Evolutionary conservation across 225 moss, liverwort and hornwort species (phyloP).

Genomic region (Lunularia cruciata): DNA sequence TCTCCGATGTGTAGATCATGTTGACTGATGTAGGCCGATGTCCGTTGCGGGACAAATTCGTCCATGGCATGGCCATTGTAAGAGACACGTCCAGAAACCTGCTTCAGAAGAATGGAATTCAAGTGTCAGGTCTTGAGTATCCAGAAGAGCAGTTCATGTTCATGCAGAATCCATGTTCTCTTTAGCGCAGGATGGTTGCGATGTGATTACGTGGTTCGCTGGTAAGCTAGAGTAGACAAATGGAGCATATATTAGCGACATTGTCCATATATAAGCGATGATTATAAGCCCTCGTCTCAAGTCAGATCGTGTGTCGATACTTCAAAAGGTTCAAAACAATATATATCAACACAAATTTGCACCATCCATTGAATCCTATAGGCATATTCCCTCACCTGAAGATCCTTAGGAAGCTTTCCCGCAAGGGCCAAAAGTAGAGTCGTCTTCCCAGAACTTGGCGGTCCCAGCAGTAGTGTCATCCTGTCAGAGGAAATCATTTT

Average conservation of each 20-base stretch:
- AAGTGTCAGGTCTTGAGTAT: conserved; percentile 13
- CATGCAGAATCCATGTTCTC: no score
- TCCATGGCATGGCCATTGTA: conserved; percentile 53
- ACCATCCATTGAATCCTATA: neutral
- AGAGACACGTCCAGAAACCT: conserved; percentile 39
- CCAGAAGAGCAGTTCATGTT: conserved; percentile 1
- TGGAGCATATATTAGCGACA: no score
- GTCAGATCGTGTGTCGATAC: neutral
- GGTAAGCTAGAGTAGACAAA: no score
- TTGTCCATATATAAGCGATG: no score
- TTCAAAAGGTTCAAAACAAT: neutral
- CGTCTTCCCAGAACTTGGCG: conserved; percentile 44
- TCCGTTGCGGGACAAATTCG: conserved; percentile 48
- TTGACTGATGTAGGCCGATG: conserved; percentile 49
- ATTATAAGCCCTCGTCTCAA: no score
- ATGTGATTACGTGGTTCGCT: no score
- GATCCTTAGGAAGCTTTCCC: conserved; percentile 42
- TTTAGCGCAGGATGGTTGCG: no score
- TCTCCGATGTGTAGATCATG: conserved; percentile 44
- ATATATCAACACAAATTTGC: no score
- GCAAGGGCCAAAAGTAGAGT: conserved; percentile 44
- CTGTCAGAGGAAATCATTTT: no score
- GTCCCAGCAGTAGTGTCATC: conserved; percentile 48
- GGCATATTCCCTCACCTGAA: conserved; percentile 28
- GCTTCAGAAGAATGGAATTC: conserved; percentile 6